These are phyloP conservation scores for Plantago rigida DNA, from an alignment of 305 asterid genomes.

Conservation along the genomic window DNA sequence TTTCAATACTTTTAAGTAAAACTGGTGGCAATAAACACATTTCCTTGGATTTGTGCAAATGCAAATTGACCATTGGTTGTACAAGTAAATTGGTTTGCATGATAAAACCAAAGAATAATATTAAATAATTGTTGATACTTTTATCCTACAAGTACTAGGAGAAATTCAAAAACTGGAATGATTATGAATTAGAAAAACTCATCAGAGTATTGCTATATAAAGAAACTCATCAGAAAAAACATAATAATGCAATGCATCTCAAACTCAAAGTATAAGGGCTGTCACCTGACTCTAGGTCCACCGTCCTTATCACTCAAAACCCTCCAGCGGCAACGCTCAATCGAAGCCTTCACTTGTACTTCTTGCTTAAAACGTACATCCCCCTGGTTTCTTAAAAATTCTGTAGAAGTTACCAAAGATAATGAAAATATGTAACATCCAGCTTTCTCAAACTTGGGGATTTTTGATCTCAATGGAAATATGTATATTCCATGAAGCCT, in stretches of 20 bases:
- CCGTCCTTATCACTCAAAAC: slow-evolving; percentile 28
- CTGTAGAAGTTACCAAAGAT: slow-evolving; percentile 41
- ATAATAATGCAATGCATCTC: background rate
- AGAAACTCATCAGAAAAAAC: background rate
- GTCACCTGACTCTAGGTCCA: slow-evolving; percentile 34
- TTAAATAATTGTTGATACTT: too few relatives aligned
- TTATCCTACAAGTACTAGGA: too few relatives aligned
- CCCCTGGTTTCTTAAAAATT: background rate
- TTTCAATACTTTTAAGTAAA: too few relatives aligned
- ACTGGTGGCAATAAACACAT: too few relatives aligned
- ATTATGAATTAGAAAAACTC: too few relatives aligned
- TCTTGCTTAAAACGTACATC: slow-evolving; percentile 29
- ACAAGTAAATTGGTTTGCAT: too few relatives aligned
- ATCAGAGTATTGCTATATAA: background rate
- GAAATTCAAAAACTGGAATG: too few relatives aligned
- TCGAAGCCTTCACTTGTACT: slow-evolving; percentile 38
- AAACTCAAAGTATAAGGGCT: background rate
- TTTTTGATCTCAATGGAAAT: slow-evolving; percentile 30
- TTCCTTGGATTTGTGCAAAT: too few relatives aligned
- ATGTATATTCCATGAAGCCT: slow-evolving; percentile 47
- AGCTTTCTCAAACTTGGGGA: slow-evolving; percentile 35
- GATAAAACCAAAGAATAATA: too few relatives aligned
- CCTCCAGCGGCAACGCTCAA: slow-evolving; percentile 40
- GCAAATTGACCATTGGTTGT: too few relatives aligned
- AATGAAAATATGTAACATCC: slow-evolving; percentile 42